Percentiles rank a stretch among this genome's conserved stretches.
Conservation (phyloP, 2,329 filamentous ascomycete species). For the Diaporthe batatas region DNA sequence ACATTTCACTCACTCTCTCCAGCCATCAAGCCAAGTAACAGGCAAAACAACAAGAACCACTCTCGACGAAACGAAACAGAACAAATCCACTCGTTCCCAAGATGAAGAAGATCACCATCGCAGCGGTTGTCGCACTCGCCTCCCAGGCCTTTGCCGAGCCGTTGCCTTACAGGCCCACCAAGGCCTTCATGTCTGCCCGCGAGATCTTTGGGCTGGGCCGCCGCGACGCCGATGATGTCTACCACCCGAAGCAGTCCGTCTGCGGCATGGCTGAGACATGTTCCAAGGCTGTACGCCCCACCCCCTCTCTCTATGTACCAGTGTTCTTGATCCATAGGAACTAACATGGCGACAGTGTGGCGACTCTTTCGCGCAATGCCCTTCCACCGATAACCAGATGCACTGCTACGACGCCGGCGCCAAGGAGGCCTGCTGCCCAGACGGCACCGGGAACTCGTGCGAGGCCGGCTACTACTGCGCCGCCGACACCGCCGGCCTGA, state of each 20-base stretch:
- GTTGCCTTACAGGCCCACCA: constrained; percentile 52
- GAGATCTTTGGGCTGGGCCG: constrained; percentile 58
- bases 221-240: constrained; percentile 61
- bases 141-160: constrained; percentile 51
- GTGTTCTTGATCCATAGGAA: neutral
- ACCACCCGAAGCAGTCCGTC: constrained; percentile 61
- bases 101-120: constrained; percentile 51
- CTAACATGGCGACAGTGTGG: constrained; percentile 56
- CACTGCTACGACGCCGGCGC: constrained; percentile 70
- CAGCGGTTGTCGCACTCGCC: constrained; percentile 60
- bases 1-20: neutral
- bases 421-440: constrained; percentile 69
- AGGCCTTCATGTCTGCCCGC: constrained; percentile 53
- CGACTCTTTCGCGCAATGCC: constrained; percentile 62
- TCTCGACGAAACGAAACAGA: constrained; percentile 2
- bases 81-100: constrained; percentile 41
- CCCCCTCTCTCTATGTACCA: too few relatives aligned
- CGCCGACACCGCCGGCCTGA: constrained; percentile 62
- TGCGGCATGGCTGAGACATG: constrained; percentile 67
- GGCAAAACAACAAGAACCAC: neutral
- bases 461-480: constrained; percentile 73
- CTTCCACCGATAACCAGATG: constrained; percentile 61
- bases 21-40: constrained; percentile 6
- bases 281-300: constrained; percentile 56
- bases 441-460: constrained; percentile 71